phyloP scores from a whole-genome alignment of 495 filamentous ascomycete species.

The Xylaria telfairii region DNA sequence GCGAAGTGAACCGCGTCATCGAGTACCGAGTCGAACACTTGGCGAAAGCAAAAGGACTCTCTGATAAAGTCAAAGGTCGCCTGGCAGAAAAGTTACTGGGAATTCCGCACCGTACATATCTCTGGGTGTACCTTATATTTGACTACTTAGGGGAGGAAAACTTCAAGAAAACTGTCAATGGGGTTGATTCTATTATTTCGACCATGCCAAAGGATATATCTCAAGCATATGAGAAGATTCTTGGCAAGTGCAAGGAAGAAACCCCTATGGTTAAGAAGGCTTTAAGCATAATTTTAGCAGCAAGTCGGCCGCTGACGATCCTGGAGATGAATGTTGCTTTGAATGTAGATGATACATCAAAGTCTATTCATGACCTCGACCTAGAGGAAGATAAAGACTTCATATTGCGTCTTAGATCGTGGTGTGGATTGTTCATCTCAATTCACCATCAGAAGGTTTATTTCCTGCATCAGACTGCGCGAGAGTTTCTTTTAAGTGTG shows the following conservation, averaged over 20 bases:
- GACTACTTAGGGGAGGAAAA: conserved; percentile 33
- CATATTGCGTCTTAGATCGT: conserved; percentile 34
- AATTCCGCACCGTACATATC: conserved; percentile 45
- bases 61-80: conserved; percentile 18
- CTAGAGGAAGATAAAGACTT: conserved; percentile 34
- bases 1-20: conserved; percentile 54
- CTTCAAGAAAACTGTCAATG: conserved; percentile 30
- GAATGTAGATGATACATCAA: conserved; percentile 30
- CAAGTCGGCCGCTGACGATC: conserved; percentile 46
- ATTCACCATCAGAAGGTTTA: conserved; percentile 45
- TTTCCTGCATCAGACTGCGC: conserved; percentile 54
- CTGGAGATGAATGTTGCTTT: conserved; percentile 49
- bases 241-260: conserved; percentile 36
- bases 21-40: conserved; percentile 38
- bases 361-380: conserved; percentile 33
- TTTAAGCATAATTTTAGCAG: conserved; percentile 49
- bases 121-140: conserved; percentile 46
- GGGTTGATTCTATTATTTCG: conserved; percentile 31
- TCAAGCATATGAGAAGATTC: conserved; percentile 52
- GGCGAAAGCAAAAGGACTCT: conserved; percentile 28
- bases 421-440: conserved; percentile 50
- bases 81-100: conserved; percentile 37
- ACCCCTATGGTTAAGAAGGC: conserved; percentile 37
- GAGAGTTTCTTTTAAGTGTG: conserved; percentile 41
- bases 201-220: conserved; percentile 44